Evolutionary conservation across 1,139 yeast species (phyloP), one percentile per base, ranked within the genome.

Genomic region (Pichia sp.): DNA sequence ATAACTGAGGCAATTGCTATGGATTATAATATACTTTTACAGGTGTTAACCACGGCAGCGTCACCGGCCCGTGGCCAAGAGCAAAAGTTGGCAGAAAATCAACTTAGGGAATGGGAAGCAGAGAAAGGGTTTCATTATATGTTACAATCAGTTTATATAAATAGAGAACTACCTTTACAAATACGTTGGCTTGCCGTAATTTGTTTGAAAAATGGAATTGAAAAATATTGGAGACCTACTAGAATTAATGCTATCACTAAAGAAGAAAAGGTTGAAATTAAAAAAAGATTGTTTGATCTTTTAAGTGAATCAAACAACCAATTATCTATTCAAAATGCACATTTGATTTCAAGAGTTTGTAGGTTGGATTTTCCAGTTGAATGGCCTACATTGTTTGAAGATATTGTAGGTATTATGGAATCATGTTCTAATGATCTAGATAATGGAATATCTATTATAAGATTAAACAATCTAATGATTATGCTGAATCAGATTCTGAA

Each of bases 141-240:
- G 9, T 52, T 67, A 9, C 70, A 70, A 53, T 63, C 75, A 2
- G 75, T 87, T 0, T 90, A 87, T 65, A 71, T 81, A 52, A 82
- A 85, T 58, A 67, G 74, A 7, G 75, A 80, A 0, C 61, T 79
- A 18, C 77, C 88, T 0, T 68, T 84, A 31, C 87, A 85, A 55
- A 73, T 81, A 10, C 73, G 98, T 62, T 89, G 96, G 96, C 72
- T 91, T 44, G 91, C 96, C 0, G 76, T 89, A 5, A 91, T 93
- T 45, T 87, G 87, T 59, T 81, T 93, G 67, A 93, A 93, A 63
- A 93, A 91, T 67, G 95, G 96, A 1, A 73, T 88, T 28, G 96
- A 88, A 34, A 81, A 77, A 61, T 82, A 81, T 62, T 91, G 98
- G 98, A 73, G 96, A 53, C 72, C 83, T 0, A 75, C 89, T 0